Percentiles rank a stretch among this genome's conserved stretches.
Evolutionary conservation across 495 filamentous ascomycete genomes (phyloP).

Genomic region (Daldinia loculata): DNA sequence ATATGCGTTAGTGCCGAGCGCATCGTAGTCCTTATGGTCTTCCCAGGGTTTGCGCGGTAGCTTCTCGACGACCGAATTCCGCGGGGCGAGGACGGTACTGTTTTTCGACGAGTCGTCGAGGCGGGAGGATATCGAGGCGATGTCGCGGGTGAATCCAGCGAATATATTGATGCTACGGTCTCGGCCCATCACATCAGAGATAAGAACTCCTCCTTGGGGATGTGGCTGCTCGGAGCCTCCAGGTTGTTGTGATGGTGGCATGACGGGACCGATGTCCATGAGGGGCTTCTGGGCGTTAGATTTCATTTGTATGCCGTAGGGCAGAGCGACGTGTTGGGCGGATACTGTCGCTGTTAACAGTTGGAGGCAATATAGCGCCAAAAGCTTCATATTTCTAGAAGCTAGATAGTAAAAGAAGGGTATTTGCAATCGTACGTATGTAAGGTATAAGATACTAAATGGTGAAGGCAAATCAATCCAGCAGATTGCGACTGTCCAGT

Average conservation of each 20-base stretch:
- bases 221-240: constrained; percentile 52
- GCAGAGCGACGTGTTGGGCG: constrained; percentile 28
- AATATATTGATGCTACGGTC: constrained; percentile 88
- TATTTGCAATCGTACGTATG: neutral
- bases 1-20: constrained; percentile 80
- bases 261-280: constrained; percentile 49
- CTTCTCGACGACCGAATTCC: constrained; percentile 79
- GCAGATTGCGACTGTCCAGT: no score
- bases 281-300: constrained; percentile 46
- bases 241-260: constrained; percentile 47
- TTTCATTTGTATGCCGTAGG: constrained; percentile 27
- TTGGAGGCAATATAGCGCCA: constrained; percentile 19
- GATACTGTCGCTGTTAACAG: constrained; percentile 34
- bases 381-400: constrained; percentile 35
- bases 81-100: constrained; percentile 88
- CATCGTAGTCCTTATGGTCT: constrained; percentile 78
- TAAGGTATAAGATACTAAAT: neutral
- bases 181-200: constrained; percentile 87
- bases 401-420: neutral
- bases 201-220: constrained; percentile 58
- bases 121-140: constrained; percentile 73
- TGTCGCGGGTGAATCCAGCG: constrained; percentile 82
- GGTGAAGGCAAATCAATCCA: constrained; percentile 5
- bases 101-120: constrained; percentile 75
- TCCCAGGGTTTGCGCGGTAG: constrained; percentile 96